Percentiles rank a stretch among this genome's conserved stretches.
Conservation (phyloP, 148 eudicot genomes). For the Camellia lanceoleosa region DNA sequence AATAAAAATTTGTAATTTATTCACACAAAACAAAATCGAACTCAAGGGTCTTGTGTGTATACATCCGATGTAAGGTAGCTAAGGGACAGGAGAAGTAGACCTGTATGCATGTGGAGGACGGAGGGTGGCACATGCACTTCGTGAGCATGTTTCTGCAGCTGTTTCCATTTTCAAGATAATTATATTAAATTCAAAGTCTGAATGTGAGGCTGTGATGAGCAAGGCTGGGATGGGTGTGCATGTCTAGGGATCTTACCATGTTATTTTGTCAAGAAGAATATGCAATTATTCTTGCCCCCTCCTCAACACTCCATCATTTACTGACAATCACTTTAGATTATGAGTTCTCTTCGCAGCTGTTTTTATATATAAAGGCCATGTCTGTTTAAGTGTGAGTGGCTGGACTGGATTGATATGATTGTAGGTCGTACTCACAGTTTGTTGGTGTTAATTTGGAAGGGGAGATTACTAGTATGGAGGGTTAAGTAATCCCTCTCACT, state of each 20-base stretch:
- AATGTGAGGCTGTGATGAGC: background rate
- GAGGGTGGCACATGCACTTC: slow-evolving; percentile 47
- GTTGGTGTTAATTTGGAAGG: too few species aligned
- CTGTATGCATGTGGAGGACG: slow-evolving; percentile 55
- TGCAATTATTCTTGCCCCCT: slow-evolving; percentile 61
- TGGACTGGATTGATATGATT: too few species aligned
- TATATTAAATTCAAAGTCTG: too few species aligned
- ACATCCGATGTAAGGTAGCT: background rate
- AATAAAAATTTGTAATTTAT: too few species aligned
- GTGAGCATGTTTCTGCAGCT: slow-evolving; percentile 31
- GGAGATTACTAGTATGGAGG: too few species aligned
- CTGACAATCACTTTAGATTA: background rate
- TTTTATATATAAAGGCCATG: too few species aligned
- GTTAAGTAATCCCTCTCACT: too few species aligned
- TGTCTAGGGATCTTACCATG: slow-evolving; percentile 86
- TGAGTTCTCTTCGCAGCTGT: too few species aligned
- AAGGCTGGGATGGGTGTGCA: slow-evolving; percentile 37
- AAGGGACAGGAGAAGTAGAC: slow-evolving; percentile 9
- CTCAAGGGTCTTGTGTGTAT: background rate
- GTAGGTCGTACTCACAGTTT: too few species aligned
- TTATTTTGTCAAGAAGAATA: slow-evolving; percentile 37
- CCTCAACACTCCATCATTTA: background rate
- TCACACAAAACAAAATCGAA: too few species aligned
- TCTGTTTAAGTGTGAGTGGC: too few species aligned
- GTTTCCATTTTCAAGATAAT: too few species aligned